A percentile compares a stretch with the other conserved stretches of the same genome.
phyloP scores from a whole-genome alignment of 306 rosid species.

The Luffa acutangula region DNA sequence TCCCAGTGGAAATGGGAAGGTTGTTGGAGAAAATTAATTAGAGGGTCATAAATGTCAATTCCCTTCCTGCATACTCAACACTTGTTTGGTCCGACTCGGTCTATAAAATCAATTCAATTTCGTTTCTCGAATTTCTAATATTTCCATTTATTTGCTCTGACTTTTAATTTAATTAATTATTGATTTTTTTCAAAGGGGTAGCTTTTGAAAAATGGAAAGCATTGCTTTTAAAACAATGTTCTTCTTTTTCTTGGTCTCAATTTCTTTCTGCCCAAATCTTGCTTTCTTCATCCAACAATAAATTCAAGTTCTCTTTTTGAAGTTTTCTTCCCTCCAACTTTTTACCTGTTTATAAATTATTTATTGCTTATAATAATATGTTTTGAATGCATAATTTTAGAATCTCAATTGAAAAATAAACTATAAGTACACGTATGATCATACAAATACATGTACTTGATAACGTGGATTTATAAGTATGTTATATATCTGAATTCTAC shows the following conservation, averaged over 20 bases:
- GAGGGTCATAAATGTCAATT: background rate
- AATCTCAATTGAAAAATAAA: background rate
- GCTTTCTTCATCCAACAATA: background rate
- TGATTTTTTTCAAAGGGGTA: background rate
- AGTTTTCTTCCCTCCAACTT: background rate
- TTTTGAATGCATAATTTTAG: background rate
- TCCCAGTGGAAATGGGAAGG: background rate
- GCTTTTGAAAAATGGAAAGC: constrained; percentile 1
- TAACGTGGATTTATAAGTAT: too few species aligned
- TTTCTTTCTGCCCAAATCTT: background rate
- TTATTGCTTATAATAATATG: background rate
- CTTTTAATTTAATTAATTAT: background rate
- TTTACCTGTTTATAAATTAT: background rate
- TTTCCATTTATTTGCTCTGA: background rate
- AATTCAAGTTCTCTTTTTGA: background rate
- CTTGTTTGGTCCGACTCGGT: background rate
- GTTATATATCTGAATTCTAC: too few species aligned
- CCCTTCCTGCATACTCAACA: background rate
- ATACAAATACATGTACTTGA: too few species aligned
- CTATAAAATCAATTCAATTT: background rate
- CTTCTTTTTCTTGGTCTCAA: background rate
- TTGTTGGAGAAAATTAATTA: background rate
- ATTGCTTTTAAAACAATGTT: background rate
- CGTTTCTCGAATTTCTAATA: background rate
- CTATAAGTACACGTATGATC: too few species aligned